These are phyloP conservation scores for Calonectria henricotiae DNA, from an alignment of 2,329 filamentous ascomycete genomes.

Conservation along the genomic window DNA sequence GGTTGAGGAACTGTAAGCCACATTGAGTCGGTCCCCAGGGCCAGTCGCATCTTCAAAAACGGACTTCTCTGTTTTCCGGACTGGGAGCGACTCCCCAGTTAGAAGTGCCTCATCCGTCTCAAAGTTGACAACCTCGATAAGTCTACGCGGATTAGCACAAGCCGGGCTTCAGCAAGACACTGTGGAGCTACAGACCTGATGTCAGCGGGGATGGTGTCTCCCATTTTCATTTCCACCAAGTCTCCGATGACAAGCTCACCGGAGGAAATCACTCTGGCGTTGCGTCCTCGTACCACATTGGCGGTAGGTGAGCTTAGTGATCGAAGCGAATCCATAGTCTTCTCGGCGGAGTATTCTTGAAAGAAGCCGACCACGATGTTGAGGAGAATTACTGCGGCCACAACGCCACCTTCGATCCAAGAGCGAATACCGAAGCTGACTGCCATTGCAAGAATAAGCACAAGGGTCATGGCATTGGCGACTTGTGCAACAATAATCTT, in stretches of 20 bases:
- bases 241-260: constrained; percentile 72
- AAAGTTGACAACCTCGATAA: constrained; percentile 75
- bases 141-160: not conserved
- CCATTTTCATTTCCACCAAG: constrained; percentile 69
- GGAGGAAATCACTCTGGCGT: constrained; percentile 58
- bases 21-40: constrained; percentile 73
- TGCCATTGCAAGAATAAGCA: constrained; percentile 72
- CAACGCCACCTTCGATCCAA: constrained; percentile 75
- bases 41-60: constrained; percentile 63
- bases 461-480: constrained; percentile 77
- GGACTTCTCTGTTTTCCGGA: constrained; percentile 67
- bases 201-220: constrained; percentile 75
- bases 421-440: constrained; percentile 73
- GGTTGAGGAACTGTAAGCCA: constrained; percentile 76
- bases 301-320: constrained; percentile 65
- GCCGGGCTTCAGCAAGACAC: not conserved
- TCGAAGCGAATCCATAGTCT: constrained; percentile 67
- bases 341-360: constrained; percentile 65
- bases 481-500: constrained; percentile 77
- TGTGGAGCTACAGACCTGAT: constrained; percentile 50
- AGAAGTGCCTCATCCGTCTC: constrained; percentile 79
- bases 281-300: constrained; percentile 62
- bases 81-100: constrained; percentile 77
- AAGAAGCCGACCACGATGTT: constrained; percentile 71
- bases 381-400: constrained; percentile 72